Evolutionary conservation across 345 rosid species (phyloP), one percentile per base, ranked within the genome.

Genomic region (Euphorbia pulcherrima): DNA sequence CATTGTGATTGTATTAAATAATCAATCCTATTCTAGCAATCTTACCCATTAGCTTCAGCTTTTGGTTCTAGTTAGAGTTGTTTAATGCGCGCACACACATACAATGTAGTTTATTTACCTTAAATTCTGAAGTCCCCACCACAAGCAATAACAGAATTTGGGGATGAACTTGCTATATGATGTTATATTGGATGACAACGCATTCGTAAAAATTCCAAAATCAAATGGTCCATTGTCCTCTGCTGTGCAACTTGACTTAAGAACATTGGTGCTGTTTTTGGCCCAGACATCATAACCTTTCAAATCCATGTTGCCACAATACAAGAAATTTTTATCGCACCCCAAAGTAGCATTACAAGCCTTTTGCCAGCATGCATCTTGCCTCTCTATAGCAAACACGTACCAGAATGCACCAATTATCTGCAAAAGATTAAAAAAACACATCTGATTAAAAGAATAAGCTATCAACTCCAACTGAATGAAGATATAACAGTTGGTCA

Each of bases 51-150:
- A 33, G 37, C 7, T 3, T 33, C 3, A 33, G 37, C 37, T 33
- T 33, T 33, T 33, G 37, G 37, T 7, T 7, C 7, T 33, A 7
- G 37, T 33, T n/a, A n/a, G n/a, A 33, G 37, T 33, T 33, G 4
- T 7, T 33, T 7, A 7, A 33, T 33, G 7, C 37, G 7, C 37
- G 7, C 37, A 33, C 37, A 33, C 37, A 33, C 24, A 18, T 5
- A 50, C 10, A 53, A 2, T 21, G 23, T 13, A 23, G 29, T 51
- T 11, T 44, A 13, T 6, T 63, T 68, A 93, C 99, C 99, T 93
- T 72, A 94, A 81, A 79, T 94, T 94, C 82, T 91, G 97, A 58
- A 94, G 88, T n/a, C 99, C 99, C 99, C 97, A 94, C 99, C 99
- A 94, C 64, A 91, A 82, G 76, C 96, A 94, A 68, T 84, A 94